These are phyloP conservation scores for Pharnaceum exiguum DNA, from an alignment of 148 eudicot genomes.

Conservation along the genomic window DNA sequence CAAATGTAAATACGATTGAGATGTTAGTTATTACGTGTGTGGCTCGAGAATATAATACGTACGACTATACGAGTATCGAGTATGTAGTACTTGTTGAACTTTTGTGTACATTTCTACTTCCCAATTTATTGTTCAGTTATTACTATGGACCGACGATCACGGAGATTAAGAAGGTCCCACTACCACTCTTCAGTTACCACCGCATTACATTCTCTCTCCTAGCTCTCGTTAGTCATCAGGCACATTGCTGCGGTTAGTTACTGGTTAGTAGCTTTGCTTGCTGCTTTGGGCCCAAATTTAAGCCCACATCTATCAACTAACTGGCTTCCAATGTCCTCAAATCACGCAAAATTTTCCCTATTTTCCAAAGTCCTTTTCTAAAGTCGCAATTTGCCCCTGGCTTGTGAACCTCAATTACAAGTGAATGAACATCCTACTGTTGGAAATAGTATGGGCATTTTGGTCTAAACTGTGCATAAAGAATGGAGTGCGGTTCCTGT, in stretches of 20 bases:
- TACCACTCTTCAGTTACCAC: not conserved
- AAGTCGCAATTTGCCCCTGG: slow-evolving; percentile 5
- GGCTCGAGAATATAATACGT: too few species aligned
- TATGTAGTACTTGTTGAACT: too few species aligned
- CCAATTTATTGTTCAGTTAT: too few species aligned
- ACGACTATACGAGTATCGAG: too few species aligned
- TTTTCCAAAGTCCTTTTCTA: not conserved
- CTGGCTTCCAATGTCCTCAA: not conserved
- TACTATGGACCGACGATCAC: slow-evolving; percentile 5
- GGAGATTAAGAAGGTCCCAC: not conserved
- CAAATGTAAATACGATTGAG: too few species aligned
- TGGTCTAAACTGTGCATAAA: not conserved
- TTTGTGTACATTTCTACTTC: too few species aligned
- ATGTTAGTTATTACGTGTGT: too few species aligned
- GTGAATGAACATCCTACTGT: not conserved
- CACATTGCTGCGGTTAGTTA: too few species aligned
- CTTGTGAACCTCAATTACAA: not conserved
- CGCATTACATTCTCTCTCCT: not conserved
- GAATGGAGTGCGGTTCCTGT: not conserved
- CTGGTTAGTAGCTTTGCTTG: not conserved
- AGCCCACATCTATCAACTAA: slow-evolving; percentile 17
- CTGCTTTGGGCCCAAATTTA: slow-evolving; percentile 3
- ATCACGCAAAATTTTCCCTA: slow-evolving; percentile 3
- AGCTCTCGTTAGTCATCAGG: not conserved
- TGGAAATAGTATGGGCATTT: not conserved